phyloP scores from a whole-genome alignment of 371 early-diverging fungal species.

The Lichtheimia ornata region DNA sequence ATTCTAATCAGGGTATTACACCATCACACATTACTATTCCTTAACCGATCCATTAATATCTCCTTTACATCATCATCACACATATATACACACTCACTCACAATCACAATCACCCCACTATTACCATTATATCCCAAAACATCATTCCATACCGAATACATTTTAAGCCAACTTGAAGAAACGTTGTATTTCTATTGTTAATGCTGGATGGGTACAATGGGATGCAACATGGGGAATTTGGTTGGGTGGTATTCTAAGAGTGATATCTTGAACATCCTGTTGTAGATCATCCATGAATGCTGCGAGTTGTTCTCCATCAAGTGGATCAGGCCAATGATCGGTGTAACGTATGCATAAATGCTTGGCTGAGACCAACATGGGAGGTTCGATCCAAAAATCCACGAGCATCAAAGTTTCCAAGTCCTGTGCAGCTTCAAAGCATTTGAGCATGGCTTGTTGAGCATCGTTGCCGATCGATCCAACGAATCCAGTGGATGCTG shows the following conservation, averaged over 20 bases:
- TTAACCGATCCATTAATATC: neutral
- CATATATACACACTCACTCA: neutral
- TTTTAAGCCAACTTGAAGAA: neutral
- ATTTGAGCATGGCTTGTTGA: neutral
- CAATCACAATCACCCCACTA: neutral
- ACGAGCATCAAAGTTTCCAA: neutral
- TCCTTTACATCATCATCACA: neutral
- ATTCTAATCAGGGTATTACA: constrained; percentile 3
- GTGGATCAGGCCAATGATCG: neutral
- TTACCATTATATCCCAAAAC: neutral
- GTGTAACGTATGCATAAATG: neutral
- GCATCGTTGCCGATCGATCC: neutral
- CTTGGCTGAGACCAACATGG: neutral
- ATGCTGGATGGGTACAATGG: too few relatives aligned
- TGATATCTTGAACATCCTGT: neutral
- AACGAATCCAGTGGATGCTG: neutral
- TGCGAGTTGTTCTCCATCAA: neutral
- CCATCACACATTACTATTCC: constrained; percentile 1
- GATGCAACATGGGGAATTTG: too few relatives aligned
- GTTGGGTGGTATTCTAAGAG: neutral
- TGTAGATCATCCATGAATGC: neutral
- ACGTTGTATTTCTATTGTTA: too few relatives aligned
- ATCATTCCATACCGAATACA: neutral
- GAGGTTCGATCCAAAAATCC: constrained; percentile 4
- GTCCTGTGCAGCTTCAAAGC: neutral